These are phyloP conservation scores for Chrysopogon serrulatus DNA, from an alignment of 176 grass and related monocot genomes.

Conservation along the genomic window DNA sequence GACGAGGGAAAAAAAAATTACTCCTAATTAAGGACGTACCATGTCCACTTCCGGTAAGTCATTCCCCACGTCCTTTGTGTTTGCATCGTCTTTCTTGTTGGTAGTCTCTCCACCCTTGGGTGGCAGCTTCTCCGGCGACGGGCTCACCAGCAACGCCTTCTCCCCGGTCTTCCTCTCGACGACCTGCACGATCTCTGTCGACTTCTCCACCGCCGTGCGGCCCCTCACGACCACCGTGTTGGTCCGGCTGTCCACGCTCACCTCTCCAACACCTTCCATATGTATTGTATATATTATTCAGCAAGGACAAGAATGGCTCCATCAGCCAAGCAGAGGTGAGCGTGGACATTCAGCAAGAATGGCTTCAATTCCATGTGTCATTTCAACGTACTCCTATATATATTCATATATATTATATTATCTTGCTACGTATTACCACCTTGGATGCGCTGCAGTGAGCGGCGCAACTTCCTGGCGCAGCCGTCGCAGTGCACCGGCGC, in stretches of 20 bases:
- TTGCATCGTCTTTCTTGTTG: not conserved
- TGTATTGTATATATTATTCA: too few relatives aligned
- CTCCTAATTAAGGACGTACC: too few relatives aligned
- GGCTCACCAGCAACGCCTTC: conserved; percentile 51
- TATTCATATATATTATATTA: too few relatives aligned
- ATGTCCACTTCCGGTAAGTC: not conserved
- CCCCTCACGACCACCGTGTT: conserved; percentile 57
- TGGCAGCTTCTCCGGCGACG: conserved; percentile 2
- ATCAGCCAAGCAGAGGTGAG: too few relatives aligned
- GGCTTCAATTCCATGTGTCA: too few relatives aligned
- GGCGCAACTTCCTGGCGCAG: conserved; percentile 57
- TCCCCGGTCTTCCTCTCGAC: conserved; percentile 49
- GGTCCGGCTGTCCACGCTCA: conserved; percentile 35
- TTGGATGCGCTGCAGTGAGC: conserved; percentile 37
- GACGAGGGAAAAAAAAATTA: not conserved
- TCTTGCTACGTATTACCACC: too few relatives aligned
- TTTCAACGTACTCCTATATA: too few relatives aligned
- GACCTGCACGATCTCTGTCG: conserved; percentile 18
- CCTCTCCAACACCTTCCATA: conserved; percentile 51
- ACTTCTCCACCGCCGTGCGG: conserved; percentile 22
- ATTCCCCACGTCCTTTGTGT: not conserved
- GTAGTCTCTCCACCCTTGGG: not conserved
- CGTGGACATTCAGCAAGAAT: too few relatives aligned
- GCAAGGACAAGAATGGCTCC: not conserved
- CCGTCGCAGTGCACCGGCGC: conserved; percentile 59